These are phyloP conservation scores for Candida hungchunana DNA, from an alignment of 805 yeast genomes.

Conservation along the genomic window DNA sequence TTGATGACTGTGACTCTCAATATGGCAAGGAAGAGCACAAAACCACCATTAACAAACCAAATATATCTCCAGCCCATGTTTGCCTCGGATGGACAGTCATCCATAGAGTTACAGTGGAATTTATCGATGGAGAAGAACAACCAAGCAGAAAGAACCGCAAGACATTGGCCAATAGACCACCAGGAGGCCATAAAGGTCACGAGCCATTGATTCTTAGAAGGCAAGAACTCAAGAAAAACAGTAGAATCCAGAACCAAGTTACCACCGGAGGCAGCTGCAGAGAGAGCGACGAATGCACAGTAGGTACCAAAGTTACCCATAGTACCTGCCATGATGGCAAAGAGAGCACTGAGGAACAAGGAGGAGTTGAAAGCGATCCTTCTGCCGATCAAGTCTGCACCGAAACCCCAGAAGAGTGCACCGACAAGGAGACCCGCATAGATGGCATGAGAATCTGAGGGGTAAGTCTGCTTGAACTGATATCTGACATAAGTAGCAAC, in stretches of 20 bases:
- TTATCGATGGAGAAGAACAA: conserved; percentile 41
- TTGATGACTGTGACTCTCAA: conserved; percentile 39
- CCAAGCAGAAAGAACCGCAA: conserved; percentile 45
- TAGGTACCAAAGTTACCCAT: conserved; percentile 44
- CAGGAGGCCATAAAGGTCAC: conserved; percentile 47
- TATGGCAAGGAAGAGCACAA: conserved; percentile 43
- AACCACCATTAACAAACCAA: conserved; percentile 47
- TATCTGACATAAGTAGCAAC: conserved; percentile 41
- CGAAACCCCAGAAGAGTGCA: conserved; percentile 47
- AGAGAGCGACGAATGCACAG: conserved; percentile 41
- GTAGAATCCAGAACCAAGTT: conserved; percentile 48
- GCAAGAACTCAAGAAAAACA: conserved; percentile 45
- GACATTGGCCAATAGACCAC: conserved; percentile 57
- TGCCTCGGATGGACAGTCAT: conserved; percentile 35
- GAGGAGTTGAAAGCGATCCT: conserved; percentile 44
- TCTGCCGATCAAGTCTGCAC: conserved; percentile 49
- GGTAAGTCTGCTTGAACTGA: conserved; percentile 41
- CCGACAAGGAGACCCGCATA: conserved; percentile 47
- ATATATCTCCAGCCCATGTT: conserved; percentile 58
- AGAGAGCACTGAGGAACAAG: conserved; percentile 38
- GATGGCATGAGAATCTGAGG: conserved; percentile 39
- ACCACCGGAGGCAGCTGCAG: conserved; percentile 47
- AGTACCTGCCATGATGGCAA: conserved; percentile 46
- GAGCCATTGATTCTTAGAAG: conserved; percentile 44
- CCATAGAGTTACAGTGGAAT: conserved; percentile 40